These are phyloP conservation scores for Penicillium sp. DNA, from an alignment of 2,329 filamentous ascomycete species.

Conservation along the genomic window DNA sequence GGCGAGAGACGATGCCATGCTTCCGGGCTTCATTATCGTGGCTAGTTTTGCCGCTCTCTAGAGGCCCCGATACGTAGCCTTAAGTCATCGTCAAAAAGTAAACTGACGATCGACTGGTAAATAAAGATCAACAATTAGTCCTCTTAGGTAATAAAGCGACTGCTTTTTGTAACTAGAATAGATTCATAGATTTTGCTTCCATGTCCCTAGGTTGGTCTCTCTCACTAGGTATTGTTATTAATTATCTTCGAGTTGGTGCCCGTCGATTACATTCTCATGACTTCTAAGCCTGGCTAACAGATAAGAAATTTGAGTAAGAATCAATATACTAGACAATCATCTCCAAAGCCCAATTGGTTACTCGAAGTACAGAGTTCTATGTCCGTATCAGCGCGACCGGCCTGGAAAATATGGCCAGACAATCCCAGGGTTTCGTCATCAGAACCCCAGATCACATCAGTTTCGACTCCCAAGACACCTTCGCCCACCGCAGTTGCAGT, in stretches of 20 bases:
- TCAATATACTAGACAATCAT: neutral
- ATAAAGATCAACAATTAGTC: no score
- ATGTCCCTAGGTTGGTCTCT: neutral
- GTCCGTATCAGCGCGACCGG: neutral
- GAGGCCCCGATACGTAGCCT: no score
- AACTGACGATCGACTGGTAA: no score
- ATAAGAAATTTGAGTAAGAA: neutral
- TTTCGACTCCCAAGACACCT: conserved; percentile 12
- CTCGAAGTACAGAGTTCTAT: no score
- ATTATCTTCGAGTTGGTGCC: neutral
- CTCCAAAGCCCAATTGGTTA: no score
- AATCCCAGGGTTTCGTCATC: conserved; percentile 23
- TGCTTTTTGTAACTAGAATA: no score
- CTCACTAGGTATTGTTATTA: neutral
- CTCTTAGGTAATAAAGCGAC: neutral
- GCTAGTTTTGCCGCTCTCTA: neutral
- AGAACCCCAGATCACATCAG: conserved; percentile 25
- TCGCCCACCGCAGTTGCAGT: neutral
- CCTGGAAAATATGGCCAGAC: conserved; percentile 7
- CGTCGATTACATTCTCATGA: neutral
- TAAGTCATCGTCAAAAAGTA: no score
- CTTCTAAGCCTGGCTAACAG: neutral
- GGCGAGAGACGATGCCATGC: neutral
- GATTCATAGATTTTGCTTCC: no score
- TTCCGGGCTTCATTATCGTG: neutral